Base-by-base conservation (phyloP, 352 stramenopile species). In the Globisporangium echinulatum region DNA sequence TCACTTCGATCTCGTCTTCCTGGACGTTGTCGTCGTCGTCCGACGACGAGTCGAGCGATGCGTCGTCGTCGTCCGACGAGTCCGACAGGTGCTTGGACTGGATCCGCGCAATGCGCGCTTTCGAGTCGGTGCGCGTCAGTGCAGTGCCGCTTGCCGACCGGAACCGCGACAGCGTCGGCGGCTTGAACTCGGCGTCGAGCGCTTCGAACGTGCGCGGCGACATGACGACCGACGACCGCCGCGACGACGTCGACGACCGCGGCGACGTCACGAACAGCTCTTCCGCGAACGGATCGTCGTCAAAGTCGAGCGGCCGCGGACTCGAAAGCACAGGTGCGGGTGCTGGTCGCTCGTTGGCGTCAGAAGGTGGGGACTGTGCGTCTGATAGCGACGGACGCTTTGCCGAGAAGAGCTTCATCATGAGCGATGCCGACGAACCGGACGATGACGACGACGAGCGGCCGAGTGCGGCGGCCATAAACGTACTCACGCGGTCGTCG, bases 1-100 rank as follows among this genome's bases (percentile, higher is more conserved):
- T 84, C 13, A 92, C 69, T 51, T 78, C 65, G 3, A 87, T 54
- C 19, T 89, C 82, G 37, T 87, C 80, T 1, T 85, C 76, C 15
- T 57, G 58, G 2, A 72, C 25, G 17, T 72, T 44, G 17, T 76
- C 71, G 52, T 76, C 71, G 49, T 76, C 71, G 42, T 69, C 63
- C 7, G 52, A 62, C 4, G 58, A 65, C 8, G 63, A 69, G 33
- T 83, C 74, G 11, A 61, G 68, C 7, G 74, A 66, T 7, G 65
- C 52, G 15, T 58, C 79, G 42, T 74, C 66, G 17, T 81, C 52
- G 0, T 70, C 77, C 8, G 62, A 57, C 53, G 76, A 82, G 54
- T 82, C 68, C 1, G 72, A 77, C 37, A 61, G 55, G 42, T 57
- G 53, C 52, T 59, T 62, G 14, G 63, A 68, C 50, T 61, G 52